Percentiles rank a stretch among this genome's conserved stretches.
These are phyloP conservation scores for Eucalyptus fibrosa DNA, from an alignment of 345 rosid genomes.

Conservation along the genomic window DNA sequence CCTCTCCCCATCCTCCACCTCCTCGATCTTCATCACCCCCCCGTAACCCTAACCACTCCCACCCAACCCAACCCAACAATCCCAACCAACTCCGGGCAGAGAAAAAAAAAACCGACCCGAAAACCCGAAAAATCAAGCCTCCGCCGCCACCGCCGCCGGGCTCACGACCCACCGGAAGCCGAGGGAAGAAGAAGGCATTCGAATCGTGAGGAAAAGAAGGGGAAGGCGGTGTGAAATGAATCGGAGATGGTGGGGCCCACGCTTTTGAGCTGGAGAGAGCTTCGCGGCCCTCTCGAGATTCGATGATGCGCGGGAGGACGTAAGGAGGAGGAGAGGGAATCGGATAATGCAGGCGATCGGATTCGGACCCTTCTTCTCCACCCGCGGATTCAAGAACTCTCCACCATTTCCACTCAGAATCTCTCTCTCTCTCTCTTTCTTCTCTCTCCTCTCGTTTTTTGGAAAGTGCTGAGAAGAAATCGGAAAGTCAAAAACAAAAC, in stretches of 20 bases:
- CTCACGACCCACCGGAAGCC: background rate
- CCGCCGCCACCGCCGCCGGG: background rate
- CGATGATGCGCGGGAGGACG: background rate
- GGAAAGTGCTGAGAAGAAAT: background rate
- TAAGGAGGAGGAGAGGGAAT: background rate
- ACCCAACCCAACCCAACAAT: background rate
- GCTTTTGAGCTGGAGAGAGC: background rate
- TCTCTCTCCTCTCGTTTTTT: background rate
- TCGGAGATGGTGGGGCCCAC: background rate
- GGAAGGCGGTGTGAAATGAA: background rate
- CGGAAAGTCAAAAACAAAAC: background rate
- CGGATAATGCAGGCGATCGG: background rate
- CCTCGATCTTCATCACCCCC: constrained; percentile 39
- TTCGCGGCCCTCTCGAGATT: background rate
- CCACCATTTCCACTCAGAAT: background rate
- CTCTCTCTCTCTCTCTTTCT: background rate
- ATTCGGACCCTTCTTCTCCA: background rate
- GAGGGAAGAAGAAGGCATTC: background rate
- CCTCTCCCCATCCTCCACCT: constrained; percentile 17
- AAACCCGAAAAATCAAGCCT: background rate
- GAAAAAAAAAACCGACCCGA: no score
- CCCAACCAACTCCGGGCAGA: background rate
- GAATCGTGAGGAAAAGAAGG: background rate
- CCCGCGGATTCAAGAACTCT: background rate
- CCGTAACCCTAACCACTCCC: background rate